phyloP scores from a whole-genome alignment of 1,284 basidiomycete genomes.

The Leucoagaricus sp. region DNA sequence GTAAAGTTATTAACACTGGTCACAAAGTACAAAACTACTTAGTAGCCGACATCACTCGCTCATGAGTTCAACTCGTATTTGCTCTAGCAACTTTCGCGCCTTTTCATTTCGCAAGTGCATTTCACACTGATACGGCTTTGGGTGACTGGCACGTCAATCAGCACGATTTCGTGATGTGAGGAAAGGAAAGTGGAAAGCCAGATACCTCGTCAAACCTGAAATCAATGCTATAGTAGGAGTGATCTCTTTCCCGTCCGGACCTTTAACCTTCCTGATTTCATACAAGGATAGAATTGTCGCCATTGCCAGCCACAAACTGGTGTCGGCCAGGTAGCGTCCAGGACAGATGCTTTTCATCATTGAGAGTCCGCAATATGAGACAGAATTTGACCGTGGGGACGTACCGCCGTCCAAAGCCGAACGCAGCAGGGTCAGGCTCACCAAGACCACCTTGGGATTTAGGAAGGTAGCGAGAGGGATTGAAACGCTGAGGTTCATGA shows the following conservation, averaged over 20 bases:
- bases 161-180: not conserved
- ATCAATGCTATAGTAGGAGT: slow-evolving; percentile 8
- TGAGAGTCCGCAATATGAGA: no score
- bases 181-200: not conserved
- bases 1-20: no score
- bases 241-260: slow-evolving; percentile 17
- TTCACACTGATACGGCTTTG: slow-evolving; percentile 7
- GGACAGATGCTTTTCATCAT: slow-evolving; percentile 41
- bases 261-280: slow-evolving; percentile 44
- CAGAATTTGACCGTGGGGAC: not conserved
- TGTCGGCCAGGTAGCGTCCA: slow-evolving; percentile 51
- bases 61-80: not conserved
- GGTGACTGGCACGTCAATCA: not conserved
- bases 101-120: not conserved
- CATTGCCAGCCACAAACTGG: slow-evolving; percentile 52
- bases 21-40: no score
- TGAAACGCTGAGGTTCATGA: not conserved
- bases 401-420: slow-evolving; percentile 6
- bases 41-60: not conserved
- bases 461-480: slow-evolving; percentile 4
- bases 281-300: slow-evolving; percentile 51
- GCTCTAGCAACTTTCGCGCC: not conserved
- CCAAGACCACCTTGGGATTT: slow-evolving; percentile 1
- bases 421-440: not conserved
- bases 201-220: slow-evolving; percentile 11